Evolutionary conservation across 169 alveolate genomes (phyloP).

Genomic region (Cryptosporidium meleagridis): DNA sequence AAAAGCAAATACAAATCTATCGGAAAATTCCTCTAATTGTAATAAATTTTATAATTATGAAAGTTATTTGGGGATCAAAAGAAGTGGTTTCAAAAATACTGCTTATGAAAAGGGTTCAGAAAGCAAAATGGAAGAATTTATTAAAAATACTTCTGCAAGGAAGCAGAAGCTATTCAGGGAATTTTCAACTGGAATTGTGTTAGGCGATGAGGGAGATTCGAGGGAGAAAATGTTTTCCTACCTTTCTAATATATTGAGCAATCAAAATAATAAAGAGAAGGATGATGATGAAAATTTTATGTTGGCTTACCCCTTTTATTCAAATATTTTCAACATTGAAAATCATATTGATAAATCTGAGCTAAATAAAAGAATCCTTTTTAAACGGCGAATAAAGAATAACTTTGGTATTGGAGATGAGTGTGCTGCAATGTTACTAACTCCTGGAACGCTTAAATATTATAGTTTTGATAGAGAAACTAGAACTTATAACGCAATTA

Average conservation of each 20-base stretch:
- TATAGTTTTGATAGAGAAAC: background rate
- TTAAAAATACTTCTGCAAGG: conserved; percentile 32
- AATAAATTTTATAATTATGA: background rate
- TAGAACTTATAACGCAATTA: background rate
- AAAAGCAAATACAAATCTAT: background rate
- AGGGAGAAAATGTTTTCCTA: conserved; percentile 38
- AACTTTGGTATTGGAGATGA: background rate
- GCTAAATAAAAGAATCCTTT: background rate
- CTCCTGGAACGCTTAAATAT: conserved; percentile 16
- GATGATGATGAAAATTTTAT: background rate
- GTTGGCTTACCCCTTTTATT: conserved; percentile 35
- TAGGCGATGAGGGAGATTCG: conserved; percentile 22
- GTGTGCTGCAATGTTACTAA: conserved; percentile 29
- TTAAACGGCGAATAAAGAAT: background rate
- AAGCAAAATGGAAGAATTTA: background rate
- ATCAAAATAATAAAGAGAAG: background rate
- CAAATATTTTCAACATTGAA: conserved; percentile 41
- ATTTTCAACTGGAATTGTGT: conserved; percentile 26
- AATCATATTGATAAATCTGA: background rate
- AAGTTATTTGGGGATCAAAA: background rate
- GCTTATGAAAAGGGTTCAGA: background rate
- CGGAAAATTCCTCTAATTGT: background rate
- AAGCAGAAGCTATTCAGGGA: conserved; percentile 48
- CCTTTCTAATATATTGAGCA: background rate
- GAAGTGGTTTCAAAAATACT: background rate